Evolutionary conservation across 176 grass and related monocot genomes (phyloP), one percentile per base, ranked within the genome.

Genomic region (Zoysia japonica): DNA sequence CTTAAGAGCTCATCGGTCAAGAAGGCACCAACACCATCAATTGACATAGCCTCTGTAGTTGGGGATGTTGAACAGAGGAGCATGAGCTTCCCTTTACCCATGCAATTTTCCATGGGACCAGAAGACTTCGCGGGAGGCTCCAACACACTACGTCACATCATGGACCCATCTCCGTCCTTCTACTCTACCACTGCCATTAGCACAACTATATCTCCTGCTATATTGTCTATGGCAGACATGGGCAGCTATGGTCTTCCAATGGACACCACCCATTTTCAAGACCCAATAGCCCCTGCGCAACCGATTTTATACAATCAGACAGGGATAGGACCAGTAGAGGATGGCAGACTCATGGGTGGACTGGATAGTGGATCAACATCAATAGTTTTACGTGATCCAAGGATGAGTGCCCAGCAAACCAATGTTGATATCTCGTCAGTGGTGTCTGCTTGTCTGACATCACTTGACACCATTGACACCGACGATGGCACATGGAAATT

Each of bases 1-100:
- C 64, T 87, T 53, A 96, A 92, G 78, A 76, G 10, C 49, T 59
- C 41, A 2, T 76, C 70, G 10, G 45, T 77, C 48, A 88, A 83
- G 80, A 86, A 75, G 71, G 28, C 4, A 10, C 13, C 3, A 4
- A 0, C 6, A 7, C 0, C n/a, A 11, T 19, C 60, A 0, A 16
- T 66, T 49, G 4, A 43, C 37, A 13, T 4, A 5, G 3, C 14
- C 28, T 71, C 38, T 14, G 2, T 0, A 1, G 4, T 1, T 0
- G 1, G 1, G 15, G 7, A 0, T 9, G 19, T 6, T 6, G 10
- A 50, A 41, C 35, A 49, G 3, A 71, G 6, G 16, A 61, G 4
- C 14, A 53, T 63, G 48, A 9, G 8, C 7, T 41, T 82, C n/a
- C 3, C 46, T 1, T 41, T 78, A 19, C 35, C 11, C 3, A 49